phyloP scores from a whole-genome alignment of 73 alveolate species.

The Paramecium pentaurelia region DNA sequence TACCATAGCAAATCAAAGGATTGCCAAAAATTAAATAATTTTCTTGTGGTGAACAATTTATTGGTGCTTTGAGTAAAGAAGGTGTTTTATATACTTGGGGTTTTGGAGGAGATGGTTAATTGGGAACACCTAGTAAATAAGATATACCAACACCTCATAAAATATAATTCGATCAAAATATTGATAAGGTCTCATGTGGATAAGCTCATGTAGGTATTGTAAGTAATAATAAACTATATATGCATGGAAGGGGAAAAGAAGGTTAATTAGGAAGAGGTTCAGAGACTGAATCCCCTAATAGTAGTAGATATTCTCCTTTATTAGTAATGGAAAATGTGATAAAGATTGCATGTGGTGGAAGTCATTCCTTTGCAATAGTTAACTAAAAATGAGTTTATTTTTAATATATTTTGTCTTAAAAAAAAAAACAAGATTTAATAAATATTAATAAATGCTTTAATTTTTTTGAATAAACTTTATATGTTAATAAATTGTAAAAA shows the following conservation, averaged over 20 bases:
- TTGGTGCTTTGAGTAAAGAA: background rate
- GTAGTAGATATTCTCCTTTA: slow-evolving; percentile 36
- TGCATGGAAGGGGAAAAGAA: slow-evolving; percentile 61
- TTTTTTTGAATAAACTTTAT: background rate
- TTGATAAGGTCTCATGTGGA: slow-evolving; percentile 54
- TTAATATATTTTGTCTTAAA: background rate
- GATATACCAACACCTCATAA: slow-evolving; percentile 54
- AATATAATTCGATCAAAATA: slow-evolving; percentile 10
- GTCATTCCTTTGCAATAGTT: slow-evolving; percentile 44
- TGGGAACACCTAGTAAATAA: slow-evolving; percentile 40
- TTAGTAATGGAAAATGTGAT: slow-evolving; percentile 26
- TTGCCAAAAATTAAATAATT: background rate
- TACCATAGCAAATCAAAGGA: slow-evolving; percentile 5
- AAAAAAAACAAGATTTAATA: background rate
- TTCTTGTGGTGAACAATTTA: slow-evolving; percentile 9
- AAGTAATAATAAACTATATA: slow-evolving; percentile 2
- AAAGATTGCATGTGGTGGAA: slow-evolving; percentile 59
- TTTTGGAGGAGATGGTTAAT: slow-evolving; percentile 59
- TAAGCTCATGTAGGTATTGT: slow-evolving; percentile 43
- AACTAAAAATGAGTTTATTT: background rate
- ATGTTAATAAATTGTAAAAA: background rate
- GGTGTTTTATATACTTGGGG: slow-evolving; percentile 59
- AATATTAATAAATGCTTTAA: background rate
- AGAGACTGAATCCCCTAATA: background rate
- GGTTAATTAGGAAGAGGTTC: slow-evolving; percentile 58